These are phyloP conservation scores for Coniochaeta sp. DNA, from an alignment of 2,329 filamentous ascomycete genomes.

Conservation along the genomic window DNA sequence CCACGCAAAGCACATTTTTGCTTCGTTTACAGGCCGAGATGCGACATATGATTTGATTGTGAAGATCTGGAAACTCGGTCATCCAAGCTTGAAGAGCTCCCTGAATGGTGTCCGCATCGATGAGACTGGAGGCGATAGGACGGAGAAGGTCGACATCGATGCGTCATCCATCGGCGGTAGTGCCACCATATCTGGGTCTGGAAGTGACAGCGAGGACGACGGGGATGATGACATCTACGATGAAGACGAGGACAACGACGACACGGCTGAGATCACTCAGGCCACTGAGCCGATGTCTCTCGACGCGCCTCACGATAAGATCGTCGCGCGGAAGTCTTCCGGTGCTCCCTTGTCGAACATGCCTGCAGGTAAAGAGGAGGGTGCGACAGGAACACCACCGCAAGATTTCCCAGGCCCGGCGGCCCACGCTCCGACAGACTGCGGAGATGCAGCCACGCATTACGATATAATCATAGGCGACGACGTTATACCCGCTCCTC, in stretches of 20 bases:
- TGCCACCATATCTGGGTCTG: conserved; percentile 50
- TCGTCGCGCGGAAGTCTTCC: conserved; percentile 66
- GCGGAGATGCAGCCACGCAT: conserved; percentile 69
- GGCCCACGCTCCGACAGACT: conserved; percentile 78
- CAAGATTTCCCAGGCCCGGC: conserved; percentile 79
- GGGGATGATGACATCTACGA: conserved; percentile 75
- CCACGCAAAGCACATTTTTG: conserved; percentile 92
- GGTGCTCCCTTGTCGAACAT: conserved; percentile 41
- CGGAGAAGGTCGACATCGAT: conserved; percentile 65
- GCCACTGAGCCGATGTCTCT: conserved; percentile 31
- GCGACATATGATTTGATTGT: conserved; percentile 96
- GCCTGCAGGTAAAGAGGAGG: conserved; percentile 42
- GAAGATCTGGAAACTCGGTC: conserved; percentile 96
- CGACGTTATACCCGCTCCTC: conserved; percentile 75
- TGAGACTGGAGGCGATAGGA: conserved; percentile 81
- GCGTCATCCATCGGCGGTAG: conserved; percentile 30
- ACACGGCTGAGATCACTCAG: conserved; percentile 32
- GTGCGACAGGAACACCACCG: conserved; percentile 20
- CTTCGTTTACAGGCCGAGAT: conserved; percentile 88
- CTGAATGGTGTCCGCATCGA: conserved; percentile 82
- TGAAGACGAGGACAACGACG: conserved; percentile 69
- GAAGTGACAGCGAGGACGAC: conserved; percentile 61
- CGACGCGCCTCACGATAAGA: conserved; percentile 54
- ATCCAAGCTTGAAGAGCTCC: conserved; percentile 85
- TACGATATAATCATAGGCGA: conserved; percentile 83